A percentile compares a stretch with the other conserved stretches of the same genome.
These are phyloP conservation scores for Metschnikowia colocasiae DNA, from an alignment of 805 yeast species.

Conservation along the genomic window DNA sequence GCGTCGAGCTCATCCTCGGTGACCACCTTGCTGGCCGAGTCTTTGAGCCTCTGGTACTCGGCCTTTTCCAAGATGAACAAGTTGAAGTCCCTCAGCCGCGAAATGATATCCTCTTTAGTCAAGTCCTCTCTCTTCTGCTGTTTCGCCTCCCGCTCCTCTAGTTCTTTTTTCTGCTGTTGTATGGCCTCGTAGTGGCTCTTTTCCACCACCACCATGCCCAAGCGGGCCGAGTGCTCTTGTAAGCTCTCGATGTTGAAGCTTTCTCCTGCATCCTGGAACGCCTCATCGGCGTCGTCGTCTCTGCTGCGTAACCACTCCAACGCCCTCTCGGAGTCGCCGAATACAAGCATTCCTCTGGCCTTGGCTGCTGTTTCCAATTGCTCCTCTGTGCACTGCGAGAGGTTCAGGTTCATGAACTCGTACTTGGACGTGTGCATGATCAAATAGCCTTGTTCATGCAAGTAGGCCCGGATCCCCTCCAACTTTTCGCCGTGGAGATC, in stretches of 20 bases:
- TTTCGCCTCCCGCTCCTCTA: neutral
- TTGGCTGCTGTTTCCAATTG: neutral
- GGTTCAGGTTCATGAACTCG: slow-evolving; percentile 3
- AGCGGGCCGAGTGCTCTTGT: neutral
- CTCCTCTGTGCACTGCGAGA: slow-evolving; percentile 3
- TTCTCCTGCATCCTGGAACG: slow-evolving; percentile 5
- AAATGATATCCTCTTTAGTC: slow-evolving; percentile 22
- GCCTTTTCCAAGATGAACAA: slow-evolving; percentile 16
- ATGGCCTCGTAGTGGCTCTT: slow-evolving; percentile 6
- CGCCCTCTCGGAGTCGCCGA: neutral
- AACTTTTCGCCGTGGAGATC: neutral
- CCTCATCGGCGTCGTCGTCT: neutral
- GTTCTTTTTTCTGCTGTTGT: neutral
- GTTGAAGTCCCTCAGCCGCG: slow-evolving; percentile 15
- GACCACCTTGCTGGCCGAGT: slow-evolving; percentile 14
- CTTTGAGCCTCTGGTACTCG: slow-evolving; percentile 15
- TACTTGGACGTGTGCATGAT: slow-evolving; percentile 3
- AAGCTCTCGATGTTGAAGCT: neutral
- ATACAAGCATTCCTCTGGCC: neutral
- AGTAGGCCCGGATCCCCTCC: neutral
- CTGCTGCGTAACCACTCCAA: neutral
- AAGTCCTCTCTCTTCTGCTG: neutral
- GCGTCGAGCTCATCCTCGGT: slow-evolving; percentile 20
- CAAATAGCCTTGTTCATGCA: slow-evolving; percentile 2
- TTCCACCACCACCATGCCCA: slow-evolving; percentile 10